A percentile compares a stretch with the other conserved stretches of the same genome.
Evolutionary conservation across 1,284 basidiomycete genomes (phyloP).

Genomic region (Austroboletus olivaceoglutinosus): DNA sequence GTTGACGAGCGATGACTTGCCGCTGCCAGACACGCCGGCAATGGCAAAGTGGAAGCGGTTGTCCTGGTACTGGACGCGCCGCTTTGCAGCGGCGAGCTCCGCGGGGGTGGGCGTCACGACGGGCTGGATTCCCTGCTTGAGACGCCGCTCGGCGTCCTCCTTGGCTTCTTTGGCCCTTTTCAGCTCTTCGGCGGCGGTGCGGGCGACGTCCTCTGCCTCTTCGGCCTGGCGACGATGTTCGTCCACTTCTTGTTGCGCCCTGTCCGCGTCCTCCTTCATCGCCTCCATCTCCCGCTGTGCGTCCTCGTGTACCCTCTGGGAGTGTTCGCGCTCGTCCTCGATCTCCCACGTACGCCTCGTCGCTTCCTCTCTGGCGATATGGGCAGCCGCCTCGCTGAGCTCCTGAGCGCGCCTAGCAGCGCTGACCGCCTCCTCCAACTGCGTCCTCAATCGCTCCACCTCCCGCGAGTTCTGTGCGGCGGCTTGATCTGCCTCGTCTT

Average conservation of each 20-base stretch:
- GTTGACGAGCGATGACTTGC: conserved; percentile 39
- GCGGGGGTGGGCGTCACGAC: conserved; percentile 10
- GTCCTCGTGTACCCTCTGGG: conserved; percentile 14
- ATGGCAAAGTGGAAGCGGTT: conserved; percentile 31
- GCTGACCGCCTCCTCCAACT: conserved; percentile 2
- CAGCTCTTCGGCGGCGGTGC: conserved; percentile 12
- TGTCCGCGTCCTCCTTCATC: conserved; percentile 15
- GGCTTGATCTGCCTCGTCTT: conserved; percentile 14
- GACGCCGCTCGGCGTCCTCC: conserved; percentile 11
- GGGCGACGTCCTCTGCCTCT: conserved; percentile 12
- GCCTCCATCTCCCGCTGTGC: conserved; percentile 9
- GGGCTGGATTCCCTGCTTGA: conserved; percentile 18
- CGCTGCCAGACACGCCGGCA: conserved; percentile 36
- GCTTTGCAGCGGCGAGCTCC: too few relatives aligned
- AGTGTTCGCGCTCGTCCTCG: conserved; percentile 11
- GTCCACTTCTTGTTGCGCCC: conserved; percentile 10
- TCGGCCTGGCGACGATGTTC: conserved; percentile 14
- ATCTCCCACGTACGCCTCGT: conserved; percentile 11
- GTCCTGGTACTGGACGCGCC: conserved; percentile 19
- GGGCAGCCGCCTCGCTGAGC: conserved; percentile 7
- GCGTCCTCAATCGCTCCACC: conserved; percentile 5
- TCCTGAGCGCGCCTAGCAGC: conserved; percentile 1
- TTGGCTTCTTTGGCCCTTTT: conserved; percentile 7
- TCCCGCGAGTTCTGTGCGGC: conserved; percentile 5
- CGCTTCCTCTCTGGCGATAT: conserved; percentile 14